These are phyloP conservation scores for Hyaloperonospora arabidopsidis DNA, from an alignment of 352 stramenopile genomes.

Conservation along the genomic window DNA sequence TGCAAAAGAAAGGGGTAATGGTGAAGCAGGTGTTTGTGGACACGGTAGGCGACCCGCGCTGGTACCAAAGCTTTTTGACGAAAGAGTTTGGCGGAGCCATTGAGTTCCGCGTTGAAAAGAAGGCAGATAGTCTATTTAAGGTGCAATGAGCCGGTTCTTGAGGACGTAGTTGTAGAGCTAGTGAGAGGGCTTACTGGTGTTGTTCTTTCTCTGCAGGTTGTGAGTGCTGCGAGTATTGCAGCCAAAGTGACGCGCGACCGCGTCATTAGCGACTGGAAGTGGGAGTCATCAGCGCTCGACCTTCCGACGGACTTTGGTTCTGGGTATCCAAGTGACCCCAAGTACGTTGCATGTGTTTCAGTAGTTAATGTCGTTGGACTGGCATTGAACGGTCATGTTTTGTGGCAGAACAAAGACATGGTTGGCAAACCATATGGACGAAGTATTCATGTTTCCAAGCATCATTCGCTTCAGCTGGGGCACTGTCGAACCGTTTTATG, in stretches of 20 bases:
- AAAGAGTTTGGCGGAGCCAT: conserved; percentile 86
- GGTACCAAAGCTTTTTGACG: conserved; percentile 89
- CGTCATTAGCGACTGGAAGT: conserved; percentile 86
- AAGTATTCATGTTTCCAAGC: conserved; percentile 87
- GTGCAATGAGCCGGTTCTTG: conserved; percentile 15
- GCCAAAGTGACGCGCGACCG: conserved; percentile 91
- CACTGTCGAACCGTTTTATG: conserved; percentile 55
- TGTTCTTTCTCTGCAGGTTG: conserved; percentile 35
- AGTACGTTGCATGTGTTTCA: conserved; percentile 32
- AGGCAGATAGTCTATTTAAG: conserved; percentile 94
- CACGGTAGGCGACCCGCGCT: conserved; percentile 88
- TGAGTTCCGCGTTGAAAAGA: conserved; percentile 93
- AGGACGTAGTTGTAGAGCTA: too few relatives aligned
- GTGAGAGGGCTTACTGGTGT: neutral
- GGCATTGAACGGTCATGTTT: neutral
- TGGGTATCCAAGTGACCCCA: conserved; percentile 90
- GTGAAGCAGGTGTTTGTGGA: conserved; percentile 91
- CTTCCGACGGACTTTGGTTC: conserved; percentile 73
- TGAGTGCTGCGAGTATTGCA: conserved; percentile 88
- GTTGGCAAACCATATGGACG: conserved; percentile 78
- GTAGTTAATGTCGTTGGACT: neutral
- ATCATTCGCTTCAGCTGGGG: conserved; percentile 91
- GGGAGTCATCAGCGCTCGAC: conserved; percentile 61
- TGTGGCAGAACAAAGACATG: conserved; percentile 72
- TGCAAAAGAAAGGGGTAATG: conserved; percentile 80